Evolutionary conservation across 2,329 filamentous ascomycete genomes (phyloP), one percentile per base, ranked within the genome.

Genomic region (Trichoderma semiorbis): DNA sequence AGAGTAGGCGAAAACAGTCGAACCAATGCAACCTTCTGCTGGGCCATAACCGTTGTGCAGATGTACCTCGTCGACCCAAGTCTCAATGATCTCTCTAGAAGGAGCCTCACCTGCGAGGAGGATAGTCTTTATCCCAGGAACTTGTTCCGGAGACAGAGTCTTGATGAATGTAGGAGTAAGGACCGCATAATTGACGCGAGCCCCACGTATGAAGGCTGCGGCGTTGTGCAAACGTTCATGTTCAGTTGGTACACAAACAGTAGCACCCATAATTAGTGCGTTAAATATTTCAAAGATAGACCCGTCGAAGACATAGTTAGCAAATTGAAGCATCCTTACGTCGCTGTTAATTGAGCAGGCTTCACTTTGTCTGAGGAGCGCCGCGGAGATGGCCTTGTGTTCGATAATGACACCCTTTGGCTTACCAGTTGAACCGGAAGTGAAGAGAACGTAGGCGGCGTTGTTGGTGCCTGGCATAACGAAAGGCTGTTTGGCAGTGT

Each of bases 1-100:
- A 7, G 64, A 36, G 5, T 14, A 55, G 2, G 6, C 7, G 47
- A 30, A 7, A 7, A 26, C 57, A 10, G 63, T 67, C 6, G 50
- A 14, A 34, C 2, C 32, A 5, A 73, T 39, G 12, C 68, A 71
- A 2, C 11, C 72, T 12, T 75, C 75, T n/a, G 75, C 70, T 7
- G 76, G 75, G 2, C 77, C 77, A 16, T 75, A 78, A 1, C 7
- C 47, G 24, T 74, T 75, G 21, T 70, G 16, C 2, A 77, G 26
- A 0, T 39, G 39, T 3, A 73, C 34, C 1, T 67, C 16, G 10
- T 55, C 70, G 7, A 28, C 47, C 77, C 78, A 78, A 7, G 7
- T 34, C 3, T 66, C 58, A 11, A 69, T 7, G 28, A 7, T 72
- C 68, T 28, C 73, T 80, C 7, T 85, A 81, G 70, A 86, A 1